Conservation (phyloP, 2,329 filamentous ascomycete species). For the Aureobasidium zeae region DNA sequence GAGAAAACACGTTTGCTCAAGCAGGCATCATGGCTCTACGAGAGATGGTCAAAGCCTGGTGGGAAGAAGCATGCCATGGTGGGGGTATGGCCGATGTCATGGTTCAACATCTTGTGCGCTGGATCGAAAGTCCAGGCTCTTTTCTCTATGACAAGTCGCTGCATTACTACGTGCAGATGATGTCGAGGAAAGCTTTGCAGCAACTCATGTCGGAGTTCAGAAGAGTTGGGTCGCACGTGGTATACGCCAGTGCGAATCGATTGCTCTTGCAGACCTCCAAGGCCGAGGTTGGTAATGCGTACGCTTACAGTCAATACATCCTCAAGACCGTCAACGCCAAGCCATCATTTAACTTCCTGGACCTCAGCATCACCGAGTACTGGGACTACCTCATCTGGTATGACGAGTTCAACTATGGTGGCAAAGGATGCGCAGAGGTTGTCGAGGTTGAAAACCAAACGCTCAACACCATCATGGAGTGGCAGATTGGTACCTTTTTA, state of each 20-base stretch:
- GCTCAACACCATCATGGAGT: constrained; percentile 91
- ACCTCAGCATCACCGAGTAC: constrained; percentile 95
- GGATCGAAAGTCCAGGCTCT: constrained; percentile 88
- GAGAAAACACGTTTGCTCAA: constrained; percentile 86
- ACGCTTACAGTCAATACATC: constrained; percentile 94
- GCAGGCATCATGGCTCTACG: constrained; percentile 82
- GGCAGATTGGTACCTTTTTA: constrained; percentile 89
- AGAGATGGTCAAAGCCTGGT: constrained; percentile 99
- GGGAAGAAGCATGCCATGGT: constrained; percentile 62
- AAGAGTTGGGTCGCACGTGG: constrained; percentile 84
- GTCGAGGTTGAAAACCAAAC: constrained; percentile 65
- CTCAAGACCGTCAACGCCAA: constrained; percentile 95
- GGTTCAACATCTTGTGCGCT: constrained; percentile 92
- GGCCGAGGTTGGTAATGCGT: constrained; percentile 91
- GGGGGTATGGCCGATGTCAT: constrained; percentile 97
- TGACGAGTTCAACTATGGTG: constrained; percentile 97
- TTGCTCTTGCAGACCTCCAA: constrained; percentile 93
- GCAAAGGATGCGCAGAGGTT: constrained; percentile 79
- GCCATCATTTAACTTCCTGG: constrained; percentile 92
- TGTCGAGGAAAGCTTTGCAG: constrained; percentile 93
- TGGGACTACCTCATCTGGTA: constrained; percentile 99
- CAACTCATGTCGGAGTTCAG: constrained; percentile 96
- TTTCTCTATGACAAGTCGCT: constrained; percentile 91
- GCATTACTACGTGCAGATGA: constrained; percentile 97
- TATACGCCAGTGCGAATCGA: constrained; percentile 88